These are phyloP conservation scores for Ascosphaera pollenicola DNA, from an alignment of 2,329 filamentous ascomycete species.

Conservation along the genomic window DNA sequence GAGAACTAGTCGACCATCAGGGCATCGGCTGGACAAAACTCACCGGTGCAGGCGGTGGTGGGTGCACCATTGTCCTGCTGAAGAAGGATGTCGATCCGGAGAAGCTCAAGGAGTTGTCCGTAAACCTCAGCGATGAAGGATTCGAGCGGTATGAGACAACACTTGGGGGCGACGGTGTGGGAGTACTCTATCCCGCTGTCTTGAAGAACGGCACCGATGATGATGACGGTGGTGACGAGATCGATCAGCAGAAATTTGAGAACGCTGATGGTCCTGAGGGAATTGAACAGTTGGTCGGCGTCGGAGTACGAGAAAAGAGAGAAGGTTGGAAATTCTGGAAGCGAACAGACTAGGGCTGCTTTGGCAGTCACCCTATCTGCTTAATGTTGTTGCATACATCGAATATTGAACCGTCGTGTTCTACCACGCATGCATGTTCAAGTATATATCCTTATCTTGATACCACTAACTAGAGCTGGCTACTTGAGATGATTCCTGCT, in stretches of 20 bases:
- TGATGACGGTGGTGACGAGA: conserved; percentile 72
- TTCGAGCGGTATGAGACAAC: conserved; percentile 77
- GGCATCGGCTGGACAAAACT: conserved; percentile 94
- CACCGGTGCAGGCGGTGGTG: conserved; percentile 85
- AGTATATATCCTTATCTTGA: too few species aligned
- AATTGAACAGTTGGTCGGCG: conserved; percentile 70
- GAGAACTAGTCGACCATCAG: conserved; percentile 73
- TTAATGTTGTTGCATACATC: too few species aligned
- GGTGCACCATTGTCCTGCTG: conserved; percentile 82
- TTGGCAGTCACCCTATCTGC: too few species aligned
- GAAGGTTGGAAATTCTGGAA: conserved; percentile 81
- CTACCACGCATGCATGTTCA: too few species aligned
- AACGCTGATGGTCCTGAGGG: conserved; percentile 65
- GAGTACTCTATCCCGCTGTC: conserved; percentile 82
- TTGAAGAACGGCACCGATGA: conserved; percentile 64
- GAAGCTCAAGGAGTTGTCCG: conserved; percentile 40
- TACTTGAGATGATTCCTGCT: too few species aligned
- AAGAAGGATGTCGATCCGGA: conserved; percentile 38
- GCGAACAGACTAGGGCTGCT: conserved; percentile 6
- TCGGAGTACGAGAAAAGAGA: conserved; percentile 44
- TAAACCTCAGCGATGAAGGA: conserved; percentile 43
- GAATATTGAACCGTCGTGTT: too few species aligned
- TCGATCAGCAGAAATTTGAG: conserved; percentile 73
- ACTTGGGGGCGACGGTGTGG: conserved; percentile 79
- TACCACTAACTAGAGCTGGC: too few species aligned